Evolutionary conservation across 306 rosid genomes (phyloP).

Genomic region (Cicer cuneatum): DNA sequence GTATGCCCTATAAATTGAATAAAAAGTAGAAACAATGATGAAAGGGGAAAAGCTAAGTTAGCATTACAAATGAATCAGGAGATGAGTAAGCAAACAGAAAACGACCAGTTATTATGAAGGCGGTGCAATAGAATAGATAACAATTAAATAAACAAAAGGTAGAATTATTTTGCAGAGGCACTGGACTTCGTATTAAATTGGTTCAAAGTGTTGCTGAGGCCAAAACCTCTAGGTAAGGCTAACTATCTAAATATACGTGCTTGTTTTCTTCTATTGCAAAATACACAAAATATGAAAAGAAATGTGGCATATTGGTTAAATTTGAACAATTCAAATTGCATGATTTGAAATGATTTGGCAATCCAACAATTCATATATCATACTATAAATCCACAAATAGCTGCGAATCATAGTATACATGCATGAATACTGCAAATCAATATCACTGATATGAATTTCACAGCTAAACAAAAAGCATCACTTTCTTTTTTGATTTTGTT

Average conservation of each 20-base stretch:
- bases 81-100: not conserved
- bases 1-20: not conserved
- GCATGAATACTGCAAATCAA: not conserved
- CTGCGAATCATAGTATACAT: not conserved
- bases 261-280: not conserved
- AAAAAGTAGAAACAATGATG: not conserved
- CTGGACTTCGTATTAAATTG: not conserved
- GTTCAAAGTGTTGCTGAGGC: not conserved
- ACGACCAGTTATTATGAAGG: not conserved
- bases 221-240: not conserved
- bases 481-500: not conserved
- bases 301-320: not conserved
- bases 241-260: not conserved
- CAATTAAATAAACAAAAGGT: not conserved
- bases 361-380: not conserved
- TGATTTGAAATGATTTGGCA: not conserved
- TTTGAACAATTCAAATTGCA: not conserved
- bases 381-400: not conserved
- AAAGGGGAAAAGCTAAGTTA: not conserved
- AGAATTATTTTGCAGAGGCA: not conserved
- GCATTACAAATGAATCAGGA: not conserved
- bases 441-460: not conserved
- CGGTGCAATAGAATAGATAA: not conserved
- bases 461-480: not conserved
- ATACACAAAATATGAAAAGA: not conserved